phyloP scores from a whole-genome alignment of 2,329 filamentous ascomycete species.

The Claviceps digitariae region DNA sequence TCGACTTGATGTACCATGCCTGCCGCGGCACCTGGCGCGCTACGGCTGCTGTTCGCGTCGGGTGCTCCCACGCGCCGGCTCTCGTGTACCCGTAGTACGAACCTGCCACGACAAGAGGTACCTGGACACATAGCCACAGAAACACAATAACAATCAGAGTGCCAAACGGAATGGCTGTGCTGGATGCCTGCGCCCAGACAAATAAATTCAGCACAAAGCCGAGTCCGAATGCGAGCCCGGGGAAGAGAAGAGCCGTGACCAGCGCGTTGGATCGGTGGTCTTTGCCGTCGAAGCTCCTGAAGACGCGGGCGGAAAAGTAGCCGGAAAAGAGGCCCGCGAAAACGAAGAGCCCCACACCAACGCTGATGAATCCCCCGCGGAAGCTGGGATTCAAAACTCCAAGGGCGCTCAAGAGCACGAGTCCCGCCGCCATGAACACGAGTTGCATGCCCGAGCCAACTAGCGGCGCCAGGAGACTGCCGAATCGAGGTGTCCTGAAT shows the following conservation, averaged over 20 bases:
- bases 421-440: slow-evolving; percentile 63
- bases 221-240: slow-evolving; percentile 60
- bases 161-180: slow-evolving; percentile 72
- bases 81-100: slow-evolving; percentile 63
- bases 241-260: slow-evolving; percentile 65
- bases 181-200: slow-evolving; percentile 80
- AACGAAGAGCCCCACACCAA: slow-evolving; percentile 70
- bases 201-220: slow-evolving; percentile 77
- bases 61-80: slow-evolving; percentile 61
- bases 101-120: slow-evolving; percentile 71
- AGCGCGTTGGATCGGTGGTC: slow-evolving; percentile 65
- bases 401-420: slow-evolving; percentile 59
- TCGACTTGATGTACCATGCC: slow-evolving; percentile 57
- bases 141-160: slow-evolving; percentile 59
- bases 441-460: slow-evolving; percentile 80
- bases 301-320: slow-evolving; percentile 73
- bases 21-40: slow-evolving; percentile 62
- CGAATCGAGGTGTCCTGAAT: slow-evolving; percentile 59
- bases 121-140: slow-evolving; percentile 75
- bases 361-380: slow-evolving; percentile 78
- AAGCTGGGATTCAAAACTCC: slow-evolving; percentile 76
- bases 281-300: slow-evolving; percentile 67
- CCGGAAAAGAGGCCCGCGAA: slow-evolving; percentile 75
- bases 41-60: slow-evolving; percentile 60
- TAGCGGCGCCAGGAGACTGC: slow-evolving; percentile 62